These are phyloP conservation scores for Botrytis deweyae DNA, from an alignment of 2,329 filamentous ascomycete species.

Conservation along the genomic window DNA sequence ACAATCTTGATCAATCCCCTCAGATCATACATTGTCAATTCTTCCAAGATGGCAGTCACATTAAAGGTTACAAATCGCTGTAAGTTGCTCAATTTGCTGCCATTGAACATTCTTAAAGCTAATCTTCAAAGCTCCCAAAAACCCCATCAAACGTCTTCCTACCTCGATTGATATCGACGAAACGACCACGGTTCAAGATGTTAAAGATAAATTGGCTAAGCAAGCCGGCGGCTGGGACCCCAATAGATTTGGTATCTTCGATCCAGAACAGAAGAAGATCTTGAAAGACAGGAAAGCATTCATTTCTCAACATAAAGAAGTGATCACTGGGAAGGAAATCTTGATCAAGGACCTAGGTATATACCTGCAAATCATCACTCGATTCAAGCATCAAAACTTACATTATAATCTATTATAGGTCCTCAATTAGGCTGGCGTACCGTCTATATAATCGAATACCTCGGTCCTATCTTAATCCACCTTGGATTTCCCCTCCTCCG, in stretches of 20 bases:
- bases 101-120: not conserved
- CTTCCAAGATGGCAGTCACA: conserved; percentile 19
- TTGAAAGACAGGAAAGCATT: conserved; percentile 61
- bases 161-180: conserved; percentile 49
- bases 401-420: conserved; percentile 50
- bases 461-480: conserved; percentile 89
- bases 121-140: conserved; percentile 32
- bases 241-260: conserved; percentile 63
- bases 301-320: conserved; percentile 49
- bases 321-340: conserved; percentile 56
- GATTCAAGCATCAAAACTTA: not conserved
- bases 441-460: conserved; percentile 93
- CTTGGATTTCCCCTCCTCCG: conserved; percentile 68
- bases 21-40: not conserved
- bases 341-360: conserved; percentile 92
- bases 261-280: conserved; percentile 60
- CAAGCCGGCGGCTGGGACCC: conserved; percentile 52
- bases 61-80: conserved; percentile 22
- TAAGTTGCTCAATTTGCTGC: not conserved
- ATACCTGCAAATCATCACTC: conserved; percentile 30
- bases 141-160: conserved; percentile 48
- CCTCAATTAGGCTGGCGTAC: conserved; percentile 89
- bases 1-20: not conserved
- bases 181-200: conserved; percentile 57
- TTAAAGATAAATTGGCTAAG: conserved; percentile 56